A percentile compares a stretch with the other conserved stretches of the same genome.
These are phyloP conservation scores for Batkoa obscura DNA, from an alignment of 371 early-diverging fungal genomes.

Conservation along the genomic window DNA sequence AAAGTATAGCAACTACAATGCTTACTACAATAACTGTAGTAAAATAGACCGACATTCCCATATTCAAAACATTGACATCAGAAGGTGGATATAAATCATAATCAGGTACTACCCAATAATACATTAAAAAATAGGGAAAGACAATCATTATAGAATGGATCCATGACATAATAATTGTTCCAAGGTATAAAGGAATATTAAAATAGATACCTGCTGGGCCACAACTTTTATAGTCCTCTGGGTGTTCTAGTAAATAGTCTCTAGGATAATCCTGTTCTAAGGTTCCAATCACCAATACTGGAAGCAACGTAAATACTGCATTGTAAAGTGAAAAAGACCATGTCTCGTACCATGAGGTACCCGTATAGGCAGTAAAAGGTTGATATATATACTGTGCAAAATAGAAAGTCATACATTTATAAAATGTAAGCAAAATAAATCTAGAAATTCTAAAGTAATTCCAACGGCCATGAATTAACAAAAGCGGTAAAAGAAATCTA, in stretches of 20 bases:
- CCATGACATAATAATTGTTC: conserved; percentile 37
- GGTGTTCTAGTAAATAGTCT: conserved; percentile 38
- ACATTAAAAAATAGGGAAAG: conserved; percentile 21
- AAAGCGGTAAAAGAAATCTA: conserved; percentile 58
- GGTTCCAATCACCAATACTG: conserved; percentile 33
- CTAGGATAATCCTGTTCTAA: conserved; percentile 33
- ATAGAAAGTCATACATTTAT: conserved; percentile 79
- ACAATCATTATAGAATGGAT: conserved; percentile 29
- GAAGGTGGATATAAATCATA: conserved; percentile 14
- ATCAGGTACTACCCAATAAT: conserved; percentile 17
- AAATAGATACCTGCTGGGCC: conserved; percentile 39
- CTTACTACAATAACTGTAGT: conserved; percentile 35
- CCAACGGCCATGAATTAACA: conserved; percentile 81
- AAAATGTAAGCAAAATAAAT: conserved; percentile 77
- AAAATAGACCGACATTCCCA: conserved; percentile 28
- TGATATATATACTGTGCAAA: conserved; percentile 66
- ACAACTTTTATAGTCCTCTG: conserved; percentile 41
- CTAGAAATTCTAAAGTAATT: conserved; percentile 68
- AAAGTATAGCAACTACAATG: conserved; percentile 34
- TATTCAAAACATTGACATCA: conserved; percentile 19
- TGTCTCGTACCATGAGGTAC: conserved; percentile 72
- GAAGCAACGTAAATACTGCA: conserved; percentile 50
- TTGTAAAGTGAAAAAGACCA: conserved; percentile 62
- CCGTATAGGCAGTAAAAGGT: conserved; percentile 49
- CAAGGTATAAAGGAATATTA: conserved; percentile 29